These are phyloP conservation scores for Mycena galericulata DNA, from an alignment of 768 basidiomycete genomes.

Conservation along the genomic window DNA sequence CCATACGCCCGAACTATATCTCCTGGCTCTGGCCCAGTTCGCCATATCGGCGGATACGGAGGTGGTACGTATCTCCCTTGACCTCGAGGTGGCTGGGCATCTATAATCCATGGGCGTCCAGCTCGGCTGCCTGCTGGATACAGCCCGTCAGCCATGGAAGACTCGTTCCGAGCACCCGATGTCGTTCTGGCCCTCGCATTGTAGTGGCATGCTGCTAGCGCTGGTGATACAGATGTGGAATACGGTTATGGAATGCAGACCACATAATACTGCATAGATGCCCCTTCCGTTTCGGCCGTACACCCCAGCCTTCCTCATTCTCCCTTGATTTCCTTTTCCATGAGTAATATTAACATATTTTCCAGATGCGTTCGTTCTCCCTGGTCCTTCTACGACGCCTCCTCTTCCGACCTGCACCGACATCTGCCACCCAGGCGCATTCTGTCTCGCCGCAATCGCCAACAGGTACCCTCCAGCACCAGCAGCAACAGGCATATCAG, in stretches of 20 bases:
- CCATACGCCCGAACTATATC: constrained; percentile 82
- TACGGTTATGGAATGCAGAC: no score
- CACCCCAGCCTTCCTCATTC: not conserved
- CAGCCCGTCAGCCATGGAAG: no score
- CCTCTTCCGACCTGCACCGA: constrained; percentile 72
- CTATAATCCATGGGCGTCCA: not conserved
- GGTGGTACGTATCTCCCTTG: constrained; percentile 64
- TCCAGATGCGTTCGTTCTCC: constrained; percentile 89
- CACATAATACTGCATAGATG: no score
- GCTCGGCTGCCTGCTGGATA: no score
- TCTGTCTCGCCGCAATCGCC: constrained; percentile 27
- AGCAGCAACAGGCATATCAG: constrained; percentile 34
- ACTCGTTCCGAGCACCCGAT: not conserved
- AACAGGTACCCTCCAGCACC: constrained; percentile 28
- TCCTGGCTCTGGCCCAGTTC: constrained; percentile 84
- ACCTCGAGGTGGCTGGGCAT: not conserved
- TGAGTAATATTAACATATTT: constrained; percentile 3
- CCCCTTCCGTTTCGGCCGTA: no score
- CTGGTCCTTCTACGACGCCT: constrained; percentile 84
- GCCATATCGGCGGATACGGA: constrained; percentile 83
- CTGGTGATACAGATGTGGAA: not conserved
- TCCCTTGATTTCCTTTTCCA: not conserved
- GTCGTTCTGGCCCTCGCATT: not conserved
- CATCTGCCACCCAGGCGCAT: constrained; percentile 33
- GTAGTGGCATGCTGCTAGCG: not conserved